These are phyloP conservation scores for Periconia macrospinosa DNA, from an alignment of 2,329 filamentous ascomycete species.

Conservation along the genomic window DNA sequence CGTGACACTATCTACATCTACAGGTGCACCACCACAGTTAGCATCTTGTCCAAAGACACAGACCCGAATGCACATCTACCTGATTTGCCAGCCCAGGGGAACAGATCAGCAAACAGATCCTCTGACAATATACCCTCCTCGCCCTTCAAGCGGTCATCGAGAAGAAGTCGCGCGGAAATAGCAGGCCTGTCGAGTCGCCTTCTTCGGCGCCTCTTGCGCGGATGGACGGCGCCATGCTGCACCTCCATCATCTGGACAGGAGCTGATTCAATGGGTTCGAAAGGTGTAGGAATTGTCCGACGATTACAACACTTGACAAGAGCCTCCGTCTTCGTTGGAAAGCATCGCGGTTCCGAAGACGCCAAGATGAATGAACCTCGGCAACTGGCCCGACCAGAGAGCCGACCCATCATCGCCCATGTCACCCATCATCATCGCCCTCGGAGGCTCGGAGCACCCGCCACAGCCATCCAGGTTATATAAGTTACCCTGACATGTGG, in stretches of 20 bases:
- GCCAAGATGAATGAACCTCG: conserved; percentile 25
- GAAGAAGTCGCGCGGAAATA: conserved; percentile 75
- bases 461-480: neutral
- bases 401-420: neutral
- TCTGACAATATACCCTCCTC: conserved; percentile 85
- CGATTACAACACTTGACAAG: conserved; percentile 3
- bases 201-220: conserved; percentile 57
- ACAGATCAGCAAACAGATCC: conserved; percentile 81
- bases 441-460: neutral
- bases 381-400: conserved; percentile 13
- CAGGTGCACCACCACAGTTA: neutral
- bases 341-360: conserved; percentile 15
- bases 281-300: neutral
- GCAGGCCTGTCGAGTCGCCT: conserved; percentile 68
- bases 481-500: conserved; percentile 8
- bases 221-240: conserved; percentile 31
- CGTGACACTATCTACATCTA: conserved; percentile 5
- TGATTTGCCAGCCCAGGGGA: conserved; percentile 53
- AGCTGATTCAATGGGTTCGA: neutral
- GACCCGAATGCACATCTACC: conserved; percentile 17
- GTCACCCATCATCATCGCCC: no score
- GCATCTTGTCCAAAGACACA: neutral
- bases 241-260: conserved; percentile 27
- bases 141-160: conserved; percentile 83
- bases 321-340: conserved; percentile 9